Evolutionary conservation across 2,329 filamentous ascomycete species (phyloP), one percentile per base, ranked within the genome.

Genomic region (Calonectria multiphialidica): DNA sequence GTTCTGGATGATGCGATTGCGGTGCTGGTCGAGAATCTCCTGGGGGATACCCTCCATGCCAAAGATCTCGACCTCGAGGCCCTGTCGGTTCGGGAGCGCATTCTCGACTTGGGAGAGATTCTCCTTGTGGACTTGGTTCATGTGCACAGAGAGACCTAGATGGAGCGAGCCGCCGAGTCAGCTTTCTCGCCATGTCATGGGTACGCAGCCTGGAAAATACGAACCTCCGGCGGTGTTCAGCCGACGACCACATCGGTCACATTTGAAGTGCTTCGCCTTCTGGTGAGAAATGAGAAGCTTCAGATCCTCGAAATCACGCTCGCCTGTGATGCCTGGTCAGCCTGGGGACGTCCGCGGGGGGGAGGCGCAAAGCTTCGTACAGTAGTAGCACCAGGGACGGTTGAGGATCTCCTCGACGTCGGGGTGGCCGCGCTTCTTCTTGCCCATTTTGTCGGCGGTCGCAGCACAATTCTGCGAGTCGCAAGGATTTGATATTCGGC

Each of bases 211-310:
- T 23, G 47, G 63, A 15, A 16, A 65, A 35, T 8, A 73, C 90
- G 81, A 84, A 97, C 95, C 97, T 90, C 97, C 97, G 49, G 96
- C 96, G 1, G 97, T 99, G 82, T 98, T 98, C 68, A 99, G 86
- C 77, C 96, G 90, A 76, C 97, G 92, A 66, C 93, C 93, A 83
- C 97, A 99, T 86, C 93, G 88, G 79, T 98, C 95, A 86, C 97
- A 99, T 85, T 98, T 98, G 89, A 98, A 98, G 84, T 99, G 97
- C 86, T 98, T 98, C n/a, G 96, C 96, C 83, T 98, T 98, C 82
- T 98, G 97, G 84, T 99, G 97, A 70, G 94, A 96, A 78, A 98
- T 97, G 75, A 99, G 92, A 78, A 98, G 95, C 88, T 98, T 98
- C 57, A 98, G 85, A 83, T 99, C 97, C 84, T 98, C 96, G 83